phyloP scores from a whole-genome alignment of 176 grass and related monocot genomes.

The Puccinellia tenuiflora region DNA sequence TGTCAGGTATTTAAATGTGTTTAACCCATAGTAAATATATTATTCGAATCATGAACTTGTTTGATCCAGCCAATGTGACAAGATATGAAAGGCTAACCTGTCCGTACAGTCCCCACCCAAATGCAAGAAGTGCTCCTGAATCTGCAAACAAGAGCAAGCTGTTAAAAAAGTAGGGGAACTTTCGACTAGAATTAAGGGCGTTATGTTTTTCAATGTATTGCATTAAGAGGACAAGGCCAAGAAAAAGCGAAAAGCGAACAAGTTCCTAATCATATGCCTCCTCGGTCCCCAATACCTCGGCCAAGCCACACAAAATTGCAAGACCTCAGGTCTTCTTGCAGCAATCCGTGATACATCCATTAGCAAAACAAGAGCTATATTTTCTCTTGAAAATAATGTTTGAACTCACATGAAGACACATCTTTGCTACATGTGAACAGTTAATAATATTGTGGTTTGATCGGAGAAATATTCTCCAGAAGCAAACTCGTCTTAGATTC shows the following conservation, averaged over 20 bases:
- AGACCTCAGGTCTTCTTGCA: not conserved
- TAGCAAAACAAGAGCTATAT: not conserved
- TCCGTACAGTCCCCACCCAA: constrained; percentile 96
- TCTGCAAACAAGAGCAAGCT: constrained; percentile 40
- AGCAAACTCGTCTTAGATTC: not conserved
- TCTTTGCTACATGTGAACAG: not conserved
- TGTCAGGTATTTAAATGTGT: not conserved
- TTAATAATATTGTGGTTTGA: not conserved
- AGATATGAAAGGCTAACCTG: constrained; percentile 54
- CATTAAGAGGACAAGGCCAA: not conserved
- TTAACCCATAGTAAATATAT: not conserved
- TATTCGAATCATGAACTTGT: not conserved
- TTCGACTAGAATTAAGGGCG: not conserved
- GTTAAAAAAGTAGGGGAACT: constrained; percentile 2
- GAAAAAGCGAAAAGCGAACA: not conserved
- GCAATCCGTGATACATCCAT: not conserved
- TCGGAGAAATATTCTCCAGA: not conserved
- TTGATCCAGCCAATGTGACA: not conserved
- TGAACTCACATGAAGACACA: not conserved
- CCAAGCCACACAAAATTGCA: not conserved
- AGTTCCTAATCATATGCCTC: not conserved
- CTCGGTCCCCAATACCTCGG: not conserved
- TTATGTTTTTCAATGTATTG: not conserved
- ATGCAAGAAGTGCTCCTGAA: constrained; percentile 80
- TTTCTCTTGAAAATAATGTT: not conserved